These are phyloP conservation scores for Myriosclerotinia duriaeana DNA, from an alignment of 2,329 filamentous ascomycete genomes.

Conservation along the genomic window DNA sequence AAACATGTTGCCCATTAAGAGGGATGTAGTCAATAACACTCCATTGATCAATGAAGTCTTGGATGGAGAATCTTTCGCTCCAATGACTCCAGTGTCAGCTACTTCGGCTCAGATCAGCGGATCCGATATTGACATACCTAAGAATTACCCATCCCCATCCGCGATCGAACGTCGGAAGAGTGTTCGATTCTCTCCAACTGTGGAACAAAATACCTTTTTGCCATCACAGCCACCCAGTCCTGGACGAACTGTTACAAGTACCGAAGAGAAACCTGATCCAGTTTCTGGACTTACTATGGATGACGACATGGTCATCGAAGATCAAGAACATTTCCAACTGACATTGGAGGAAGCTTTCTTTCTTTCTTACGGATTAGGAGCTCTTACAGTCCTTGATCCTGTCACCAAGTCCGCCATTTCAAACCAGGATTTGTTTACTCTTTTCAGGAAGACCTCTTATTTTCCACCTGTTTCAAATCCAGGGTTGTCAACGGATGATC, in stretches of 20 bases:
- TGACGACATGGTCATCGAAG: conserved; percentile 42
- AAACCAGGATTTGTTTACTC: conserved; percentile 16
- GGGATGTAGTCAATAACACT: neutral
- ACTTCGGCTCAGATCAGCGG: conserved; percentile 23
- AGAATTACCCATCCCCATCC: conserved; percentile 23
- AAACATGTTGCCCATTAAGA: neutral
- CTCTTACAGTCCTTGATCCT: conserved; percentile 61
- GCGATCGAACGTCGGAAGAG: conserved; percentile 56
- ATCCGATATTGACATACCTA: conserved; percentile 25
- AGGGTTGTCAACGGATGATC: conserved; percentile 68
- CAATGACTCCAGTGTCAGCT: conserved; percentile 11
- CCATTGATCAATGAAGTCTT: too few species aligned
- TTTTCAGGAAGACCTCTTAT: conserved; percentile 59
- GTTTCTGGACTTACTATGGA: conserved; percentile 14
- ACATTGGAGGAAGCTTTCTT: conserved; percentile 91
- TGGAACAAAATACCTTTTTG: conserved; percentile 64
- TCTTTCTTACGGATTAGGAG: conserved; percentile 76
- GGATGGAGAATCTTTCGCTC: neutral
- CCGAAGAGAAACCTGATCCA: conserved; percentile 19
- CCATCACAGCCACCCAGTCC: conserved; percentile 45
- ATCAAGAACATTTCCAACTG: conserved; percentile 87
- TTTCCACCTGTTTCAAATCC: conserved; percentile 56
- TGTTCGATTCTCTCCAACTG: conserved; percentile 67
- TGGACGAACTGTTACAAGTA: conserved; percentile 25
- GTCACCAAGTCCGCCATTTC: conserved; percentile 40